Evolutionary conservation across 1,284 basidiomycete species (phyloP), one percentile per base, ranked within the genome.

Genomic region (Leccinum fallax): DNA sequence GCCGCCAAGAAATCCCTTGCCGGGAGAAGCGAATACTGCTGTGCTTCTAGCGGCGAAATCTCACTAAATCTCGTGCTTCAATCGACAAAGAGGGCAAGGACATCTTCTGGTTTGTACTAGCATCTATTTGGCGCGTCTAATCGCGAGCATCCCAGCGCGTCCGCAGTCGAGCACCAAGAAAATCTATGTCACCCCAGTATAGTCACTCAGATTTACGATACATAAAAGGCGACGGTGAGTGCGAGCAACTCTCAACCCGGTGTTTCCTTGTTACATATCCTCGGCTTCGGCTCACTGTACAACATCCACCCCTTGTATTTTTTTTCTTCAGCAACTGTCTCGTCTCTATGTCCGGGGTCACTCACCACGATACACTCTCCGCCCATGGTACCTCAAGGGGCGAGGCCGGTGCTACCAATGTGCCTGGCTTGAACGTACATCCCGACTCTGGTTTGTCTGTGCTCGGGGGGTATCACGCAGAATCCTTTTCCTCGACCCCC

Each of bases 1-100:
- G 55, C 36, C 2, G 68, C 71, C 68, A 72, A 73, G 71, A 60
- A 52, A 9, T 59, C 53, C 59, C 43, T 46, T 15, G 53, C 26
- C 19, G 26, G 26, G 30, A 53, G 61, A 60, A 51, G 65, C 43
- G 46, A 58, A 46, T 21, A 8, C 34, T 30, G 10, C 48, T 28
- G 9, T 54, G 38, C 58, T 55, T 65, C 52, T 11, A 36, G 24
- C 28, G 28, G 53, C 57, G 54, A 55, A 60, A 53, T 55, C 53
- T 46, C 49, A 40, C 48, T 26, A n/a, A 56, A 59, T 36, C 53
- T 28, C 16, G 48, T 57, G 32, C 13, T 36, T 11, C 43, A n/a
- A 24, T 61, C 19, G 62, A 65, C 67, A 55, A 72, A 72, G 58
- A 40, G 30, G 60, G 70, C 9, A 60, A 28, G 26, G 46, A 13